Evolutionary conservation across 169 alveolate species (phyloP), one percentile per base, ranked within the genome.

Genomic region (Perkinsus marinus): DNA sequence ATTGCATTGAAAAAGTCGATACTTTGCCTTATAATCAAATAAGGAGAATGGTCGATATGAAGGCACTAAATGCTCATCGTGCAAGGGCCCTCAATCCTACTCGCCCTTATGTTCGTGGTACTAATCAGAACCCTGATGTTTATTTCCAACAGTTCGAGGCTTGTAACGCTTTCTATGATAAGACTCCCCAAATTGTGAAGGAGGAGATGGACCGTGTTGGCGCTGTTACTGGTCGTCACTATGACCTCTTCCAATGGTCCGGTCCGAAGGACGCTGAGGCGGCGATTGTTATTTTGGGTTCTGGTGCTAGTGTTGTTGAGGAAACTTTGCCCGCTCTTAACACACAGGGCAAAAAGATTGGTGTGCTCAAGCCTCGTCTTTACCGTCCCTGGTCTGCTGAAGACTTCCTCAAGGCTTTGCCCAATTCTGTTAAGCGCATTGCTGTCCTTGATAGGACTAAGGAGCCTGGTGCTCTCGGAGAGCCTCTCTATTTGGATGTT

Each of bases 311-410:
- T 39, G 94, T 93, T 41, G 92, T 94, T 10, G 95, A 93, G 90
- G 96, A 94, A 89, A 91, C 92, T 92, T 89, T 94, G 47, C 93
- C 90, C 10, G 38, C 68, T 90, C 69, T 16, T 22, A 10, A 43
- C 46, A 89, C 39, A 34, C 57, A 38, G 36, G 93, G 90, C 68
- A 93, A 92, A 46, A 91, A 94, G 90, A 89, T 93, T 34, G 96
- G 96, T 26, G 79, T 94, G 93, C 91, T 94, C 79, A 94, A 93
- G 43, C 94, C 93, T n/a, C 94, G 94, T 68, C 94, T 94, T 89
- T 94, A 92, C 92, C 93, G 96, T 69, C 96, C 96, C 17, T 94
- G 96, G 96, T 92, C 94, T 69, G 90, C 91, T 39, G 91, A 93
- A 46, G 94, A 92, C 90, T 93, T 94, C 94, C 47, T 93, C 39